These are phyloP conservation scores for Adansonia gregorii DNA, from an alignment of 441 rosid species.

Conservation along the genomic window DNA sequence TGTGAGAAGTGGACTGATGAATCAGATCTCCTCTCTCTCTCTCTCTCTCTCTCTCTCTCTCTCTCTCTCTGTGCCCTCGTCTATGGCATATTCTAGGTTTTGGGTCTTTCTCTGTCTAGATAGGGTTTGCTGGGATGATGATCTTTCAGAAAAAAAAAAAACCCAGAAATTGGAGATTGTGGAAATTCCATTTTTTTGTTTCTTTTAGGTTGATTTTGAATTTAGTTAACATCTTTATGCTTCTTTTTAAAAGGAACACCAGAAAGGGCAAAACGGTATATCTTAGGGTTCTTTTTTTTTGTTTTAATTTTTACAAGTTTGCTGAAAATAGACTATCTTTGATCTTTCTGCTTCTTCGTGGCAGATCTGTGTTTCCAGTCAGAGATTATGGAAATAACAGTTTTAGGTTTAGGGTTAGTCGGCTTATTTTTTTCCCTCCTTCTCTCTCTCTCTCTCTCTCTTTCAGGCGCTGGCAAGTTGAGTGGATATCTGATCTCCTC, in stretches of 20 bases:
- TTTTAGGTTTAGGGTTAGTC: constrained; percentile 15
- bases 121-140: neutral
- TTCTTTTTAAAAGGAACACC: too few relatives aligned
- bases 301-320: neutral
- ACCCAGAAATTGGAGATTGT: too few relatives aligned
- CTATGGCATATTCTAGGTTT: neutral
- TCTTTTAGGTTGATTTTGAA: neutral
- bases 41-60: neutral
- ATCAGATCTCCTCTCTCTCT: neutral
- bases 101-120: neutral
- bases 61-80: neutral
- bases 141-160: neutral
- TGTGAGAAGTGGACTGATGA: neutral
- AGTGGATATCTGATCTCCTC: neutral
- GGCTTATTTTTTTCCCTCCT: neutral
- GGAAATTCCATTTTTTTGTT: neutral
- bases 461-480: neutral
- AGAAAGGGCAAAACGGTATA: neutral
- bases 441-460: neutral
- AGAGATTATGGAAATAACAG: neutral
- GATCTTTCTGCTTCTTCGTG: neutral
- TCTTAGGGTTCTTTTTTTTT: neutral
- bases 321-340: neutral
- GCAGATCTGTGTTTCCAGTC: neutral
- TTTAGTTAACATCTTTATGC: neutral